Conservation (phyloP, 73 alveolate genomes). For the Tetrahymena thermophila region DNA sequence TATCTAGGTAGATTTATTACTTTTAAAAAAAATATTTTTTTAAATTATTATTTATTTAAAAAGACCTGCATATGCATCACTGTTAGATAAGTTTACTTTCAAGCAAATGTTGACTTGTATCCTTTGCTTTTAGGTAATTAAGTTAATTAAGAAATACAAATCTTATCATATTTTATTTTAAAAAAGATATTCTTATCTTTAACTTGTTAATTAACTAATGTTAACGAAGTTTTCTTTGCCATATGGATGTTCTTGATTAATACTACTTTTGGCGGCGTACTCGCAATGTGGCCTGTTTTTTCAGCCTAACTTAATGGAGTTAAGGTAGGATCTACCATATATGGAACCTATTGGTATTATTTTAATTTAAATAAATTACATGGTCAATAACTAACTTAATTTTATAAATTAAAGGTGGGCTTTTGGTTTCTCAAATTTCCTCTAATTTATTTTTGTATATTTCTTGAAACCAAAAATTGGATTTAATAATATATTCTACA, state of each 20-base stretch:
- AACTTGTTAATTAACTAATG: background rate
- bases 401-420: background rate
- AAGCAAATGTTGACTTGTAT: background rate
- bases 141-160: background rate
- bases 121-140: background rate
- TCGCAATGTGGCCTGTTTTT: background rate
- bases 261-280: background rate
- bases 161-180: background rate
- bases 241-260: background rate
- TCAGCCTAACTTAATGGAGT: background rate
- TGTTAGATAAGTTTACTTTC: background rate
- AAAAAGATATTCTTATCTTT: background rate
- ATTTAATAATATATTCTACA: background rate
- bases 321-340: background rate
- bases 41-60: background rate
- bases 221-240: background rate
- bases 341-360: background rate
- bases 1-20: background rate
- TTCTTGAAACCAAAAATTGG: background rate
- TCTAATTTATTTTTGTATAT: background rate
- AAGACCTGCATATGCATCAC: background rate
- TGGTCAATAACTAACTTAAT: background rate
- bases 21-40: background rate
- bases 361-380: background rate
- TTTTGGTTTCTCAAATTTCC: background rate